Evolutionary conservation across 352 stramenopile species (phyloP).

Genomic region (Pythium sukuiense): DNA sequence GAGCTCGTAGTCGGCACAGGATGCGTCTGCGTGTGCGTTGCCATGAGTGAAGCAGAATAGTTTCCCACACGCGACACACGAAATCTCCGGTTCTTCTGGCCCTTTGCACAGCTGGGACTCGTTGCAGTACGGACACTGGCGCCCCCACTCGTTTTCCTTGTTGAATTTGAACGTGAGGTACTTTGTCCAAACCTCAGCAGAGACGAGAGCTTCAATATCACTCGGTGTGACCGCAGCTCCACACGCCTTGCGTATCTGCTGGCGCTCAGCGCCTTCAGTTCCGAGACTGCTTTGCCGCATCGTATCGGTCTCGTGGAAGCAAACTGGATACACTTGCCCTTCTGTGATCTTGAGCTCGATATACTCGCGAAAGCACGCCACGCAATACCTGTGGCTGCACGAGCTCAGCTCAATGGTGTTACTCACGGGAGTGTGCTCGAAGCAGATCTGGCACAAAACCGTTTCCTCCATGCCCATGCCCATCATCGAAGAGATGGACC

Average conservation of each 20-base stretch:
- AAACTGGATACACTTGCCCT: constrained; percentile 69
- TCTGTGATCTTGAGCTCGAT: constrained; percentile 76
- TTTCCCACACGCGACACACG: constrained; percentile 44
- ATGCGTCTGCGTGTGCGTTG: constrained; percentile 69
- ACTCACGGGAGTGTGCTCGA: constrained; percentile 48
- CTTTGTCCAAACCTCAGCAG: constrained; percentile 59
- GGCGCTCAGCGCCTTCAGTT: neutral
- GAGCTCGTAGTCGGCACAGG: constrained; percentile 81
- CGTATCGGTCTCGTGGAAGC: constrained; percentile 45
- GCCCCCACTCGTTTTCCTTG: constrained; percentile 67
- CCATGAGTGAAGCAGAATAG: constrained; percentile 90
- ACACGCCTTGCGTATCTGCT: constrained; percentile 27
- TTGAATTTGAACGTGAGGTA: constrained; percentile 90
- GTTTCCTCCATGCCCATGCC: constrained; percentile 72
- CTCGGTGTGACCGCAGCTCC: constrained; percentile 39
- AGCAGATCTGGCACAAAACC: constrained; percentile 80
- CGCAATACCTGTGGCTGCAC: constrained; percentile 66
- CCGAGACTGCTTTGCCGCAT: constrained; percentile 8
- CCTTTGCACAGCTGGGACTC: constrained; percentile 60
- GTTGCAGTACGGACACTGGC: constrained; percentile 63
- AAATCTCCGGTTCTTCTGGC: constrained; percentile 44
- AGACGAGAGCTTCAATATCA: constrained; percentile 52
- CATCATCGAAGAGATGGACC: constrained; percentile 18
- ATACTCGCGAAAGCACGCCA: constrained; percentile 56
- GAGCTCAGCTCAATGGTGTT: constrained; percentile 37